phyloP scores from a whole-genome alignment of 2,329 filamentous ascomycete species.

The Zarea fungicola region DNA sequence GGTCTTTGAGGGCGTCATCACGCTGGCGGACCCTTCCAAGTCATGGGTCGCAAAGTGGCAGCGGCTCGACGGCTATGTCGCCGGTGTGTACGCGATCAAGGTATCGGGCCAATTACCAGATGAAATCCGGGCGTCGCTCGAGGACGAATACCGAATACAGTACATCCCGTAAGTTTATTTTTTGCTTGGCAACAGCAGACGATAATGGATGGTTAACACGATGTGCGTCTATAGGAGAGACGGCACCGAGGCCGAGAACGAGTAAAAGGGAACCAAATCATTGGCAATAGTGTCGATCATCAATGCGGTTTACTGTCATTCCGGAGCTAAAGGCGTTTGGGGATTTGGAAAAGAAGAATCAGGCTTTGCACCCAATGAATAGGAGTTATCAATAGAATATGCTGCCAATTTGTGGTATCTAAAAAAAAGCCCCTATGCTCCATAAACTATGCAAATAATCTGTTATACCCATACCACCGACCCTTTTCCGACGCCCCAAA shows the following conservation, averaged over 20 bases:
- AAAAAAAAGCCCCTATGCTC: conserved; percentile 13
- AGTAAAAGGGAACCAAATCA: conserved; percentile 11
- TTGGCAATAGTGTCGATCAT: not conserved
- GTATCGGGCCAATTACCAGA: conserved; percentile 76
- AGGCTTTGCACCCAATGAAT: not conserved
- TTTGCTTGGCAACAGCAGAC: not conserved
- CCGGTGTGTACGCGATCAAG: conserved; percentile 90
- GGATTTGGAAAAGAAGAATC: not conserved
- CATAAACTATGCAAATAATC: not conserved
- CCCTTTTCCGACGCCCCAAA: no score
- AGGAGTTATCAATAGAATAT: conserved; percentile 12
- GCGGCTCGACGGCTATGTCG: conserved; percentile 79
- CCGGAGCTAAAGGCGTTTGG: conserved; percentile 5
- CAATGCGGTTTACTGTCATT: not conserved
- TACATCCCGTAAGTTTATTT: conserved; percentile 57
- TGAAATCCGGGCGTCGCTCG: conserved; percentile 55
- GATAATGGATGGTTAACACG: not conserved
- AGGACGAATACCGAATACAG: conserved; percentile 58
- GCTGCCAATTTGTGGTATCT: conserved; percentile 26
- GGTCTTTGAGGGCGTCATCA: conserved; percentile 90
- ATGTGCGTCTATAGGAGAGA: conserved; percentile 40
- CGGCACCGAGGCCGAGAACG: conserved; percentile 42
- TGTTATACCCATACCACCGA: no score
- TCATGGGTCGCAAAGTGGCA: conserved; percentile 99
- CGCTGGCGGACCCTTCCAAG: conserved; percentile 71